Evolutionary conservation across 2,329 filamentous ascomycete species (phyloP).

Genomic region (Beauveria asiatica): DNA sequence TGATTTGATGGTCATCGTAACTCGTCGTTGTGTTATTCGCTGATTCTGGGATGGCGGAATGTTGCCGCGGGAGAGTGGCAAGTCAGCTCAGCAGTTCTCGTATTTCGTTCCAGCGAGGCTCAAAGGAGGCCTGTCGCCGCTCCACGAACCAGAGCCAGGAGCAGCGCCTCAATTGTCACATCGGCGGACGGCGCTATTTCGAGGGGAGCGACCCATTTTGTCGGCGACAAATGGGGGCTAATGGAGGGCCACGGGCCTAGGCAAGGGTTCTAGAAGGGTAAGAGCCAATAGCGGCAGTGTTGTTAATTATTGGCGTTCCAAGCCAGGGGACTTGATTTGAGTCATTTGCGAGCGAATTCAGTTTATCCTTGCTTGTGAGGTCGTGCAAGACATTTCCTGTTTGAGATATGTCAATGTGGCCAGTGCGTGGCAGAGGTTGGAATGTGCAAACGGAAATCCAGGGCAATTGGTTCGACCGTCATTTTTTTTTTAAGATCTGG

Average conservation of each 20-base stretch:
- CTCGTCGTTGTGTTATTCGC: neutral
- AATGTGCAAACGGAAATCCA: no score
- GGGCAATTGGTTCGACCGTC: no score
- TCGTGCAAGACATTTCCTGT: constrained; percentile 3
- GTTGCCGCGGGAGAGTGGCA: neutral
- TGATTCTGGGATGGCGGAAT: neutral
- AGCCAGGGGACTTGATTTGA: neutral
- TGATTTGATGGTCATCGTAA: neutral
- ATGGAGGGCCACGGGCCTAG: neutral
- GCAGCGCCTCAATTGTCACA: neutral
- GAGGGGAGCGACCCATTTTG: neutral
- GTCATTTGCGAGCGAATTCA: neutral
- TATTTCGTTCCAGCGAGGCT: neutral
- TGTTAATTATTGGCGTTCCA: neutral
- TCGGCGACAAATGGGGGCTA: neutral
- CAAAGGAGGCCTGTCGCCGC: neutral
- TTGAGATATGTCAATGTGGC: neutral
- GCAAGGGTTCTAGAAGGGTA: constrained; percentile 2
- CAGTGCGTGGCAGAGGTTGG: neutral
- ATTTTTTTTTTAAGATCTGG: no score
- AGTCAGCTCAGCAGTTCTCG: neutral
- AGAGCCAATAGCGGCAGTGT: neutral
- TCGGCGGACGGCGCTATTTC: neutral
- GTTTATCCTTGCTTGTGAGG: neutral
- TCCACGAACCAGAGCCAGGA: neutral